Evolutionary conservation across 805 yeast genomes (phyloP).

Genomic region (Isabelozyma rhagii): DNA sequence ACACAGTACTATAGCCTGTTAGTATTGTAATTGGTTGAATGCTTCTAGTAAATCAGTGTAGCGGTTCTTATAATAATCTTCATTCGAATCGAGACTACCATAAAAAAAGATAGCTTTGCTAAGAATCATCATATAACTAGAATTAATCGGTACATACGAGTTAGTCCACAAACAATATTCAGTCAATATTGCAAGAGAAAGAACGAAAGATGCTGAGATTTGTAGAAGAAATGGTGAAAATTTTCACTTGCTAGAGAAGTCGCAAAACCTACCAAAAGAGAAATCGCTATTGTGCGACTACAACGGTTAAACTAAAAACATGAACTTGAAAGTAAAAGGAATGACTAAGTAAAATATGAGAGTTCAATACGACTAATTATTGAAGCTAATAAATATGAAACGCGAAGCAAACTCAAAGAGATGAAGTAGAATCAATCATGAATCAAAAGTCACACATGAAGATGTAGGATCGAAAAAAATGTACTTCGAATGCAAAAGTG

Average conservation of each 20-base stretch:
- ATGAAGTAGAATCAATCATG: too few species aligned
- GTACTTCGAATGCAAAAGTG: background rate
- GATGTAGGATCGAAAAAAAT: background rate
- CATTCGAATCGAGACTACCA: slow-evolving; percentile 13
- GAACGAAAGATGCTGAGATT: too few species aligned
- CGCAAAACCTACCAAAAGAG: background rate
- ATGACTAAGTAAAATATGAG: background rate
- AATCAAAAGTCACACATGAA: too few species aligned
- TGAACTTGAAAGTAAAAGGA: background rate
- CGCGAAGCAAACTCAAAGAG: background rate
- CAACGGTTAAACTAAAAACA: background rate
- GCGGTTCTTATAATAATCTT: slow-evolving; percentile 30
- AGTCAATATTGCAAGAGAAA: background rate
- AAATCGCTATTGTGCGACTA: background rate
- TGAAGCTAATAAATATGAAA: background rate
- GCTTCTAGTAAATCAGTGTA: slow-evolving; percentile 21
- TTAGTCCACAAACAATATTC: background rate
- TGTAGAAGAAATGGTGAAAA: background rate
- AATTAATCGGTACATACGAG: background rate
- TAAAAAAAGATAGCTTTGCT: slow-evolving; percentile 10
- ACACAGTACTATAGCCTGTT: background rate
- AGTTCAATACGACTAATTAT: background rate
- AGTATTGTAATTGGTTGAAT: background rate
- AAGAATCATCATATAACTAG: slow-evolving; percentile 19
- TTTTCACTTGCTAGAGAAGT: background rate